Conservation (phyloP, 1,284 basidiomycete genomes). For the Pseudozyma hubeiensis region DNA sequence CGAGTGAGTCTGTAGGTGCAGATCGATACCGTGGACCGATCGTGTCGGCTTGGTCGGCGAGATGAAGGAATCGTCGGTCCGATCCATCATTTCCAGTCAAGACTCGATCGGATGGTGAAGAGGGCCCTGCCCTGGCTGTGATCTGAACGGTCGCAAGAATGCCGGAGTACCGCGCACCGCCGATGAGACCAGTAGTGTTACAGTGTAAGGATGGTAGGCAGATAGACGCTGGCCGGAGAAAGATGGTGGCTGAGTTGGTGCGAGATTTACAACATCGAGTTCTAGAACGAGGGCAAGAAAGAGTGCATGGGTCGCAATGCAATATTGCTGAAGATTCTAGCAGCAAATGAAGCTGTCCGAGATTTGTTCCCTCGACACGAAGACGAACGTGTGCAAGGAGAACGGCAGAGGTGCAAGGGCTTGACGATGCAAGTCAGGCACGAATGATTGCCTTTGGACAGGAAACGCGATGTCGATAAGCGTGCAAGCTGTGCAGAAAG, state of each 20-base stretch:
- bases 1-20: constrained; percentile 29
- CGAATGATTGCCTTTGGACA: no score
- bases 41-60: constrained; percentile 24
- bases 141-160: no score
- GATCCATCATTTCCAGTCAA: constrained; percentile 17
- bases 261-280: not conserved
- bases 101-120: constrained; percentile 17
- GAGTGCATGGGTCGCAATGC: constrained; percentile 1
- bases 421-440: no score
- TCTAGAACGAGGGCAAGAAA: not conserved
- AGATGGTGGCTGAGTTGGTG: not conserved
- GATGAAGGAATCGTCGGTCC: constrained; percentile 31
- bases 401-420: no score
- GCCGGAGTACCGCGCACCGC: not conserved
- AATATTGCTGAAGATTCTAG: not conserved
- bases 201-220: not conserved
- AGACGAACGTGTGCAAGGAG: not conserved
- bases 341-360: no score
- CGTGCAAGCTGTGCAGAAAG: no score
- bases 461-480: no score
- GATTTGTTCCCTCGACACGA: no score
- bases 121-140: constrained; percentile 1
- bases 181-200: not conserved
- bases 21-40: constrained; percentile 16
- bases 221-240: not conserved